Evolutionary conservation across 495 filamentous ascomycete species (phyloP), one percentile per base, ranked within the genome.

Genomic region (Darksidea phi): DNA sequence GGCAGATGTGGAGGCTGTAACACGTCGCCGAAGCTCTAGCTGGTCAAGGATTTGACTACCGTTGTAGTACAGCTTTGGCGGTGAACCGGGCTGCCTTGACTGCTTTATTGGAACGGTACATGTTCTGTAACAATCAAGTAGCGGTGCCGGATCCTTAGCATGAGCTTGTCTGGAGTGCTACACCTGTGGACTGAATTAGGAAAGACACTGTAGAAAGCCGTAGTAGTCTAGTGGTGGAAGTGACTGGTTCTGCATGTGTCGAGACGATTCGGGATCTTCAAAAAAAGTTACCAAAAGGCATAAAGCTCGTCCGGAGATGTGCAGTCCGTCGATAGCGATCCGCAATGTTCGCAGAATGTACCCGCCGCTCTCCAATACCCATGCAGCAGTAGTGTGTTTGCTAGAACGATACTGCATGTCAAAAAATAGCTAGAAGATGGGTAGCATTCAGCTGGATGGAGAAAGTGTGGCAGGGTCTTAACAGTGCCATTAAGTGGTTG

Each of bases 61-160:
- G 42, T 48, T 28, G 64, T 63, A 15, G 59, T 59, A 67, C 64
- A 67, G 38, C 46, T 63, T 60, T 55, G 38, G 64, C 59, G 64
- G 64, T 67, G 59, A 61, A 45, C 28, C 7, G n/a, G 20, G 24
- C 23, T 17, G 42, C 15, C 17, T 58, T 59, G 53, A 59, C 58
- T 48, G 54, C 54, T 45, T 61, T 55, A 4, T 36, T 48, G 32
- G 23, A 43, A 54, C 26, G 7, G 17, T 41, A n/a, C 24, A 4
- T 32, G 28, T 10, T 32, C 28, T 32, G 28, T 10, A 10, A 32
- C 4, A 32, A 3, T 32, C 4, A 32, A 10, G 28, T 3, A 10
- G 28, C 28, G 3, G 28, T 32, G 28, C 28, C 48, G 38, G 26
- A 28, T 26, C 28, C 45, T 21, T 10, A 32, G 28, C 10, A 32